phyloP scores from a whole-genome alignment of 805 yeast genomes.

The Hanseniaspora vineae region DNA sequence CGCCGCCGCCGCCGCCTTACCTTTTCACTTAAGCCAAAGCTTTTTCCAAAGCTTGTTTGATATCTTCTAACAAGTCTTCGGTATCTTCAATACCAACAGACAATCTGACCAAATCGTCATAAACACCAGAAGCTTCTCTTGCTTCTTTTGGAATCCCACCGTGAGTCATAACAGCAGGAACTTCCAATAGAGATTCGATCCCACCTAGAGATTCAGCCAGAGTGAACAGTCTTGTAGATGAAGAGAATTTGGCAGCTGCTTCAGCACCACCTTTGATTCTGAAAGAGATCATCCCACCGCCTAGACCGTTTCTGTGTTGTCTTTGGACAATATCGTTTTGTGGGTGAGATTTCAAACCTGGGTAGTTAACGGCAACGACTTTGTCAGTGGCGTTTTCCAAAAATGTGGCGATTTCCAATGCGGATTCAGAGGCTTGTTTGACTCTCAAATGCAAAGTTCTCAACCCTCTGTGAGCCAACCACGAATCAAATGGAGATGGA shows the following conservation, averaged over 20 bases:
- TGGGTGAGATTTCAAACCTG: conserved; percentile 60
- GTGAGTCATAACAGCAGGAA: conserved; percentile 87
- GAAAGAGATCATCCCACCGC: conserved; percentile 89
- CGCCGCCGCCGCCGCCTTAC: too few species aligned
- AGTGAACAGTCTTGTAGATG: conserved; percentile 63
- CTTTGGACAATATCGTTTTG: conserved; percentile 48
- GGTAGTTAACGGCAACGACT: conserved; percentile 66
- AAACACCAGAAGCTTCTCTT: conserved; percentile 71
- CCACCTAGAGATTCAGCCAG: conserved; percentile 89
- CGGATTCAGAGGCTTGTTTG: conserved; percentile 52
- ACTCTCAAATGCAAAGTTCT: conserved; percentile 77
- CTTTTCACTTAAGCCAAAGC: too few species aligned
- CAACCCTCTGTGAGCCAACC: conserved; percentile 88
- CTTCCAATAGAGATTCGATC: conserved; percentile 73
- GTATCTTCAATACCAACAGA: conserved; percentile 81
- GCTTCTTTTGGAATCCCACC: conserved; percentile 75
- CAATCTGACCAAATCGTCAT: conserved; percentile 67
- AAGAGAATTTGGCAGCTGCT: conserved; percentile 63
- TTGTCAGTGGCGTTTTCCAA: conserved; percentile 31
- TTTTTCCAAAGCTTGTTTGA: conserved; percentile 48
- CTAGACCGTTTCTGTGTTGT: conserved; percentile 75
- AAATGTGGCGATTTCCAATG: conserved; percentile 56
- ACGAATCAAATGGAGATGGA: conserved; percentile 82
- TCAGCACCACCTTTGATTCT: conserved; percentile 72
- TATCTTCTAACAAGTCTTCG: conserved; percentile 61